These are phyloP conservation scores for Abelmoschus esculentus DNA, from an alignment of 345 rosid genomes.

Conservation along the genomic window DNA sequence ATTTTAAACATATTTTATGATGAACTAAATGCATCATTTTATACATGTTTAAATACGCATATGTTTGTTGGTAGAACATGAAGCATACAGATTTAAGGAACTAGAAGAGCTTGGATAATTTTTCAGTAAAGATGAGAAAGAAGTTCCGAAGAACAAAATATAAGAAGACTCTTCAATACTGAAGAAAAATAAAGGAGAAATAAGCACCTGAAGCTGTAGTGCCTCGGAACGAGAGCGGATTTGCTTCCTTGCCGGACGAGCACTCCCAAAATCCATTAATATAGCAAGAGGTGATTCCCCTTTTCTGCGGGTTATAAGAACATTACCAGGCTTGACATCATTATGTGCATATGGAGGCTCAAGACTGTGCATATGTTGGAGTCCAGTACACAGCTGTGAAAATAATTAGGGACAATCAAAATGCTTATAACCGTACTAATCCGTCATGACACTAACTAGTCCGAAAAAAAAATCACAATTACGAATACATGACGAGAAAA, in stretches of 20 bases:
- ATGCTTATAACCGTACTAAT: neutral
- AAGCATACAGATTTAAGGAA: neutral
- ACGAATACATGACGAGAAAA: neutral
- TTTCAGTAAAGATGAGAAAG: neutral
- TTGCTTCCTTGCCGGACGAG: slow-evolving; percentile 80
- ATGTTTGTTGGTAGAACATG: neutral
- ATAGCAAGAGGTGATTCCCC: slow-evolving; percentile 83
- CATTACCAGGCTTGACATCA: slow-evolving; percentile 97
- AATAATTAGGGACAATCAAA: slow-evolving; percentile 16
- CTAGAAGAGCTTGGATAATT: neutral
- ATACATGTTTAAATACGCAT: neutral
- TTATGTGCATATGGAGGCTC: slow-evolving; percentile 98
- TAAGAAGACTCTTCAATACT: slow-evolving; percentile 4
- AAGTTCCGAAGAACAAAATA: neutral
- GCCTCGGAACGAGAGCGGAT: slow-evolving; percentile 92
- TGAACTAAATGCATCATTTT: neutral
- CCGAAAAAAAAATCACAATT: neutral
- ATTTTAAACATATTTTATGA: neutral
- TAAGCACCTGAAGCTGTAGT: slow-evolving; percentile 72
- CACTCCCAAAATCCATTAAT: slow-evolving; percentile 98
- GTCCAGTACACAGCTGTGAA: slow-evolving; percentile 90
- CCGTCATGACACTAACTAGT: neutral
- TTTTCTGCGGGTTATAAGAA: slow-evolving; percentile 65
- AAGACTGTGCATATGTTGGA: slow-evolving; percentile 85
- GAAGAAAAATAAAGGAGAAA: slow-evolving; percentile 6